Base-by-base conservation (phyloP, 768 basidiomycete genomes). In the Pulveroboletus sp. region DNA sequence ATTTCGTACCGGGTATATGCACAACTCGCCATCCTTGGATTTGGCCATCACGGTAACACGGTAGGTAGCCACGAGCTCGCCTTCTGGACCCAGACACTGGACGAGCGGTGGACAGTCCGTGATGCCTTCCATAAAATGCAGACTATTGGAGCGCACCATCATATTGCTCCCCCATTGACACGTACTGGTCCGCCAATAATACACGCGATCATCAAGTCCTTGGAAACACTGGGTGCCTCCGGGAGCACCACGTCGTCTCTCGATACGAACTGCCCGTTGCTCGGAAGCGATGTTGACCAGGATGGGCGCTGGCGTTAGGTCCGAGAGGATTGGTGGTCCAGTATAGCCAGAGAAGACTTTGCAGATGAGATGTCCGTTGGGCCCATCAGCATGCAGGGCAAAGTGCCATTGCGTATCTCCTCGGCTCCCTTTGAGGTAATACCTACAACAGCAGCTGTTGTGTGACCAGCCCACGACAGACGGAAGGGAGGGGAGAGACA, bases 1-100 rank as follows among this genome's bases (percentile, higher is more conserved):
- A 21, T 21, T 21, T 21, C 21, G 21, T 21, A 21, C 21, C 21
- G 21, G 64, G 49, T 68, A 52, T 21, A 68, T 52, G 7, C 52
- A 46, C 38, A 66, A 43, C 21, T 62, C 62, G 5, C 62, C 67
- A 43, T 68, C 62, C 40, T 68, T 68, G 31, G 45, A 54, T 31
- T 56, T 10, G 8, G 64, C 60, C 50, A 66, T 52, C 8, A 54
- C 31, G 11, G 21, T 21, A 9, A 47, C 42, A 45, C 59, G 66
- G 46, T 66, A 68, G 18, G 58, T 61, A n/a, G 64, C 66, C 37
- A 66, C 46, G 43, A 66, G 39, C 9, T 51, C 51, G 15, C 54
- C 56, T 12, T 56, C 50, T 6, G 46, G 15, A n/a, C 61, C 46
- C 43, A 58, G 26, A 35, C 57, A 63, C 61, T 63, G 39, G 17